Evolutionary conservation across 176 grass and related monocot genomes (phyloP).

Genomic region (Thinopyrum elongatum): DNA sequence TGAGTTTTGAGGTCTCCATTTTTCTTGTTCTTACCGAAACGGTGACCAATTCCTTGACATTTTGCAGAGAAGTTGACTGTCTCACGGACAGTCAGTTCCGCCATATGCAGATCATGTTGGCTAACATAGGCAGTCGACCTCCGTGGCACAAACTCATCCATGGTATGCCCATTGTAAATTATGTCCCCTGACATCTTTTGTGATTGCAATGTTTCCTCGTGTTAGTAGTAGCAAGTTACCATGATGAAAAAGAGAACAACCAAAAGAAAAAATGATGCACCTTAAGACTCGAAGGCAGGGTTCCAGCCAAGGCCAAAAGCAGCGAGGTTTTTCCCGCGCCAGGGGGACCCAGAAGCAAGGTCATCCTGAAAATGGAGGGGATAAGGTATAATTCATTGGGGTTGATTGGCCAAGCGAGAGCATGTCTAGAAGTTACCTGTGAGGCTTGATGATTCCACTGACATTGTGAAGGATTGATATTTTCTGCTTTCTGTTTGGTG

Average conservation of each 20-base stretch:
- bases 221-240: slow-evolving; percentile 1
- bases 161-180: slow-evolving; percentile 66
- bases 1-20: background rate
- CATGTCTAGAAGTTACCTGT: slow-evolving; percentile 40
- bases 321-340: slow-evolving; percentile 72
- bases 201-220: background rate
- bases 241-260: background rate
- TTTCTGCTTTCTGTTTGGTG: slow-evolving; percentile 37
- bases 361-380: slow-evolving; percentile 48
- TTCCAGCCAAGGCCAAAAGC: slow-evolving; percentile 67
- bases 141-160: slow-evolving; percentile 67
- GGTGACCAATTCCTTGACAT: slow-evolving; percentile 68
- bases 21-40: slow-evolving; percentile 42
- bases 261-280: background rate
- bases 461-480: slow-evolving; percentile 61
- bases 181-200: slow-evolving; percentile 46
- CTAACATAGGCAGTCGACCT: slow-evolving; percentile 74
- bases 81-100: slow-evolving; percentile 70
- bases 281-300: slow-evolving; percentile 51
- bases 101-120: slow-evolving; percentile 78
- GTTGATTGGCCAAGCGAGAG: background rate
- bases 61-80: slow-evolving; percentile 70
- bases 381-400: background rate
- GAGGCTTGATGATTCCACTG: slow-evolving; percentile 71
- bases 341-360: slow-evolving; percentile 75